Evolutionary conservation across 2,329 filamentous ascomycete species (phyloP), one percentile per base, ranked within the genome.

Genomic region (Diaporthe aspalathi): DNA sequence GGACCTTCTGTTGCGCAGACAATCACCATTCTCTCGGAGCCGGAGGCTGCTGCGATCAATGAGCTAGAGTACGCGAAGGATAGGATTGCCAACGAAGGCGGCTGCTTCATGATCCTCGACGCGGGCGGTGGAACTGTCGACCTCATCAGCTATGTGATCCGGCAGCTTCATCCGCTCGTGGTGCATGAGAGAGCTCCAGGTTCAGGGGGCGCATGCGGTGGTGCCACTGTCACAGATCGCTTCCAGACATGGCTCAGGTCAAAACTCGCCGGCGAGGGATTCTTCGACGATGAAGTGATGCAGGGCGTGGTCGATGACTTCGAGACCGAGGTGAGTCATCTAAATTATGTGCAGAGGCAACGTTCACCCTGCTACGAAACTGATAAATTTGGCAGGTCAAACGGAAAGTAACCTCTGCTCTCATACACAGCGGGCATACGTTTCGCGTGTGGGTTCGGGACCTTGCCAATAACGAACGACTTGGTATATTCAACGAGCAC

Each of bases 81-180:
- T 1, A 80, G 82, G 27, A 81, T 80, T 1, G 76, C 86, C 50
- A 79, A 83, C 72, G 75, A 83, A 16, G 83, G 83, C 29, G 84
- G 86, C 49, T 84, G 82, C 22, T 86, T 88, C 65, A 83, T 88
- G 17, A 82, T 88, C 3, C 86, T 86, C 49, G 87, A 89, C 74
- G 86, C 86, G 24, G 86, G 86, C 14, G 87, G 87, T 43, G 87
- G 86, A 29, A 87, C 86, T 1, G 86, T 86, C 1, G 87, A 89
- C 75, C 78, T 88, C 24, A 87, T 88, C 70, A 85, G 84, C 8
- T 88, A 88, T 73, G 83, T 84, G 70, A 82, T 88, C 49, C 82
- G 78, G 2, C 78, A 79, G 12, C 75, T 85, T 4, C 78, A 82
- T 65, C 85, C 85, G 2, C 77, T 87, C 8, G 80, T 84, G 71